phyloP scores from a whole-genome alignment of 305 asterid genomes.

The Fraxinus sp. region DNA sequence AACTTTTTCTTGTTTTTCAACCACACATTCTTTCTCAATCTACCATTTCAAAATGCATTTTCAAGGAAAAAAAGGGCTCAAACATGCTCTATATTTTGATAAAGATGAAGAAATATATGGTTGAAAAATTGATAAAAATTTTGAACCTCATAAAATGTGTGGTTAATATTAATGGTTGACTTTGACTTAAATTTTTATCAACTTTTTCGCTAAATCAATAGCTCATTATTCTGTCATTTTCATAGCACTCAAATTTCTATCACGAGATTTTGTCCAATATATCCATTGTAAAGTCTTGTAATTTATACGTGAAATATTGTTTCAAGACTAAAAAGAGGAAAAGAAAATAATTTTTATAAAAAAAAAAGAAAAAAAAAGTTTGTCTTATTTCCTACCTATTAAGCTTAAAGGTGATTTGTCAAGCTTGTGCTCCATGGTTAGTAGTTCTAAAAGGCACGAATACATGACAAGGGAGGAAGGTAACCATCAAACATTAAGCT shows the following conservation, averaged over 20 bases:
- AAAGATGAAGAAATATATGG: neutral
- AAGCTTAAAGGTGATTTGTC: neutral
- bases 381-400: neutral
- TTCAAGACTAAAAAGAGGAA: neutral
- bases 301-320: neutral
- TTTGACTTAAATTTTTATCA: too few relatives aligned
- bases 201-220: neutral
- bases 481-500: too few relatives aligned
- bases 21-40: too few relatives aligned
- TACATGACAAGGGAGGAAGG: neutral
- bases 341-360: neutral
- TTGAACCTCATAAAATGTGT: neutral
- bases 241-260: neutral
- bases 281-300: neutral
- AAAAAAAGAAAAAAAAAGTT: neutral
- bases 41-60: too few relatives aligned
- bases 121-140: too few relatives aligned
- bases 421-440: neutral
- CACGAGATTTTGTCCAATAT: neutral
- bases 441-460: neutral
- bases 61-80: too few relatives aligned
- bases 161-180: too few relatives aligned
- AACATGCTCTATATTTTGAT: neutral
- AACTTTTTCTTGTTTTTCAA: too few relatives aligned
- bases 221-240: neutral